Conservation (phyloP, 148 eudicot genomes). For the Polygonum aviculare region DNA sequence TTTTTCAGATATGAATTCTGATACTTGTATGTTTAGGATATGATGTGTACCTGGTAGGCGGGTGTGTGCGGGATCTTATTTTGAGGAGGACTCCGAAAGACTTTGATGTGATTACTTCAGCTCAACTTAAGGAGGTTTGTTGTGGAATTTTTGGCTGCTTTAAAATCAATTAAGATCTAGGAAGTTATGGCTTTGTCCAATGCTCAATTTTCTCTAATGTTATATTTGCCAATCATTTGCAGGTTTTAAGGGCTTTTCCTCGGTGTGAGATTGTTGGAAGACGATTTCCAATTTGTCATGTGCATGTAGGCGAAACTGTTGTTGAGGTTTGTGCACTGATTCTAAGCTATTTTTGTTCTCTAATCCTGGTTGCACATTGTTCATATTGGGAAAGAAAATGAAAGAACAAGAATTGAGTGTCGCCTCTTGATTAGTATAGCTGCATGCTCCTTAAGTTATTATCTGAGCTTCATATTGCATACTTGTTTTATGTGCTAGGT, state of each 20-base stretch:
- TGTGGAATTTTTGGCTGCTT: neutral
- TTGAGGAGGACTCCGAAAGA: conserved; percentile 81
- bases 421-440: neutral
- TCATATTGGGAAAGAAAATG: neutral
- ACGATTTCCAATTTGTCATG: conserved; percentile 83
- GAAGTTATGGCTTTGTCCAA: neutral
- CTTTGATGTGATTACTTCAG: conserved; percentile 83
- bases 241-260: conserved; percentile 47
- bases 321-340: conserved; percentile 45
- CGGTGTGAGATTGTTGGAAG: conserved; percentile 48
- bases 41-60: conserved; percentile 96
- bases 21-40: conserved; percentile 31
- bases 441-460: neutral
- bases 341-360: neutral
- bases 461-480: neutral
- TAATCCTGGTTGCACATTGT: neutral
- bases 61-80: conserved; percentile 91
- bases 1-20: neutral
- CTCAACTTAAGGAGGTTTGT: conserved; percentile 67
- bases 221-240: neutral
- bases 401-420: neutral
- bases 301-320: conserved; percentile 37
- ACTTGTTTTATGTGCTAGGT: conserved; percentile 37
- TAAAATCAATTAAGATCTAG: neutral
- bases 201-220: neutral